Evolutionary conservation across 441 rosid species (phyloP).

Genomic region (Omphalea diandra): DNA sequence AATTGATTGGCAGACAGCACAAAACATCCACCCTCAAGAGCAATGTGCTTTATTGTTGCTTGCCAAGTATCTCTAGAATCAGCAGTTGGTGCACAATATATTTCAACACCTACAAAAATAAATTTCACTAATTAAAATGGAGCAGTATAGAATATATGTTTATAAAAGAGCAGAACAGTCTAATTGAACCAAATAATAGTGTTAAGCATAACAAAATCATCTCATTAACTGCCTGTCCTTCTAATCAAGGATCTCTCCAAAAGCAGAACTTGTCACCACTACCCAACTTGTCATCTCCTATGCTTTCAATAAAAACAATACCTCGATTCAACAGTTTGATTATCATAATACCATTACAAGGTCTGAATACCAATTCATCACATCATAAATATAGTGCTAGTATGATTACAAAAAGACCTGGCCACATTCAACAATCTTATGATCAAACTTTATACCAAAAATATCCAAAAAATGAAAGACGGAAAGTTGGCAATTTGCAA

Average conservation of each 20-base stretch:
- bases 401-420: no score
- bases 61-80: constrained; percentile 81
- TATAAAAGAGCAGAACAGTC: constrained; percentile 6
- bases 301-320: not conserved
- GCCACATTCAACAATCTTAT: not conserved
- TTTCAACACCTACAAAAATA: constrained; percentile 60
- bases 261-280: no score
- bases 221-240: no score
- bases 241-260: no score
- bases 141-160: not conserved
- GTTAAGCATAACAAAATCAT: not conserved
- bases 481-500: not conserved
- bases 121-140: not conserved
- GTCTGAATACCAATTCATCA: not conserved
- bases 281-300: no score
- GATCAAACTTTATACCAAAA: not conserved
- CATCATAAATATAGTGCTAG: not conserved
- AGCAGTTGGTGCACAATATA: constrained; percentile 98
- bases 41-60: constrained; percentile 87
- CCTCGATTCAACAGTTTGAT: not conserved
- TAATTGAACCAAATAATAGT: not conserved
- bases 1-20: constrained; percentile 81
- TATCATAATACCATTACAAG: not conserved
- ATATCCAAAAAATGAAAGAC: not conserved
- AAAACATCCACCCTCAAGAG: constrained; percentile 95